These are phyloP conservation scores for Naumovozyma baii DNA, from an alignment of 805 yeast genomes.

Conservation along the genomic window DNA sequence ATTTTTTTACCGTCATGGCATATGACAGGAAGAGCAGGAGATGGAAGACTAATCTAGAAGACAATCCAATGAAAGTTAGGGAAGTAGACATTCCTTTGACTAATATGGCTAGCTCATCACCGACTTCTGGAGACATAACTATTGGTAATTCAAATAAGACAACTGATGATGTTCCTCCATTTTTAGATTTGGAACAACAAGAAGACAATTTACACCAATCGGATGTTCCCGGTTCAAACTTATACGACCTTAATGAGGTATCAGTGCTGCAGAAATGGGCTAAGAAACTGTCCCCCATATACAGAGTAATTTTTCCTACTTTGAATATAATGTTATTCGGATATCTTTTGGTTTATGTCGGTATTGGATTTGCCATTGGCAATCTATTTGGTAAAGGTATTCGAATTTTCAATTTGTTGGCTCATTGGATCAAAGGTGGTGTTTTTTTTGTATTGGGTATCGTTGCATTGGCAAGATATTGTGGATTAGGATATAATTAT, in stretches of 20 bases:
- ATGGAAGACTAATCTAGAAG: too few species aligned
- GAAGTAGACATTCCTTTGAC: too few species aligned
- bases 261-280: not conserved
- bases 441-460: conserved; percentile 73
- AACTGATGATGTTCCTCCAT: too few species aligned
- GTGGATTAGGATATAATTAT: conserved; percentile 62
- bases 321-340: conserved; percentile 59
- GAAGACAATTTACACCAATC: too few species aligned
- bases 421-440: conserved; percentile 94
- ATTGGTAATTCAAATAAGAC: too few species aligned
- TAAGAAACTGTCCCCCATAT: conserved; percentile 17
- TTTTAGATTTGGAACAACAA: too few species aligned
- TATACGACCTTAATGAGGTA: not conserved
- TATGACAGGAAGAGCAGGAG: too few species aligned
- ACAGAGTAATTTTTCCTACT: conserved; percentile 35
- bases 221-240: too few species aligned
- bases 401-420: conserved; percentile 69
- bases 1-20: conserved; percentile 36
- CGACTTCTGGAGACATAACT: too few species aligned
- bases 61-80: too few species aligned
- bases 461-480: conserved; percentile 72
- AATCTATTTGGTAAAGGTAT: conserved; percentile 56
- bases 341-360: conserved; percentile 46
- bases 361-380: conserved; percentile 52
- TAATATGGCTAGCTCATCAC: too few species aligned